Percentiles rank a stretch among this genome's conserved stretches.
These are phyloP conservation scores for Vicia villosa DNA, from an alignment of 306 rosid species.

Conservation along the genomic window DNA sequence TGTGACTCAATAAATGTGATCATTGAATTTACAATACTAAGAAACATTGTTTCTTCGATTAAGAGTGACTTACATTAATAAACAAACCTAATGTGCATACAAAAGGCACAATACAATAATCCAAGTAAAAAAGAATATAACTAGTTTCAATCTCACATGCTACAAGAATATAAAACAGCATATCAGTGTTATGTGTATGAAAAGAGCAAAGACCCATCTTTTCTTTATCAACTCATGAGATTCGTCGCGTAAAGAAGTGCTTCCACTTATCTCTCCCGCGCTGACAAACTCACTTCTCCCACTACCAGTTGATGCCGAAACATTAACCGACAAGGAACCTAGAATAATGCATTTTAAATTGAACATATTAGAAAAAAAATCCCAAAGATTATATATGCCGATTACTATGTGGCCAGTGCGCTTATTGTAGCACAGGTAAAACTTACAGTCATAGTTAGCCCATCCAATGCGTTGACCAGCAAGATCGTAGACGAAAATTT, in stretches of 20 bases:
- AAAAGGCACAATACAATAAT: slow-evolving; percentile 35
- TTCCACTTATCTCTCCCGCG: slow-evolving; percentile 54
- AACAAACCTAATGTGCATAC: slow-evolving; percentile 36
- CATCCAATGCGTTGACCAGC: slow-evolving; percentile 84
- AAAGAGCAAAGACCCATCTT: slow-evolving; percentile 41
- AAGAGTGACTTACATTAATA: slow-evolving; percentile 12
- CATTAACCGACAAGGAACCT: slow-evolving; percentile 86
- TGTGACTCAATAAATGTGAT: slow-evolving; percentile 16
- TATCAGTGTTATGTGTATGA: slow-evolving; percentile 36
- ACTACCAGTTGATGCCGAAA: slow-evolving; percentile 60
- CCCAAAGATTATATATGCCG: too few species aligned
- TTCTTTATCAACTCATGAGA: slow-evolving; percentile 37
- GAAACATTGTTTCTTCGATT: slow-evolving; percentile 16
- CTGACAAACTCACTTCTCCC: slow-evolving; percentile 70
- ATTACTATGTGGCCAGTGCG: neutral
- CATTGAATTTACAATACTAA: slow-evolving; percentile 40
- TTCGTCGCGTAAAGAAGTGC: slow-evolving; percentile 40
- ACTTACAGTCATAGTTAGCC: slow-evolving; percentile 92
- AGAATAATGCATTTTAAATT: slow-evolving; percentile 2
- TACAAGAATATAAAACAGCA: slow-evolving; percentile 43
- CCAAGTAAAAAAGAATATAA: slow-evolving; percentile 33
- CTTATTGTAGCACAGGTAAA: slow-evolving; percentile 26
- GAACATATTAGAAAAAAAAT: neutral
- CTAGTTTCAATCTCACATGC: slow-evolving; percentile 29
- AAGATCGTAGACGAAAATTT: slow-evolving; percentile 82